These are phyloP conservation scores for Rhizophagus clarus DNA, from an alignment of 192 early-diverging fungal genomes.

Conservation along the genomic window DNA sequence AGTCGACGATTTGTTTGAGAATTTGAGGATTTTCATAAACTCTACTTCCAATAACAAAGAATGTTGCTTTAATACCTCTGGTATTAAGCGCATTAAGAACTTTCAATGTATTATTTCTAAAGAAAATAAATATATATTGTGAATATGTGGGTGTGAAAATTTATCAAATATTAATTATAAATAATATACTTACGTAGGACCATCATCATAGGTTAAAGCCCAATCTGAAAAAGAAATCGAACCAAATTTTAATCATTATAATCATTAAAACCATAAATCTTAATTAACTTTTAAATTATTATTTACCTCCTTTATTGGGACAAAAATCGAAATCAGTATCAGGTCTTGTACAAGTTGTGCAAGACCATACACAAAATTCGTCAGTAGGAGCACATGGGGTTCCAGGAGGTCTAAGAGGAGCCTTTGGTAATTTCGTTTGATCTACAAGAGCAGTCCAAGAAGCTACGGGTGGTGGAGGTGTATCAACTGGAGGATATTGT, in stretches of 20 bases:
- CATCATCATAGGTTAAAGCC: conserved; percentile 57
- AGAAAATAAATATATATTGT: not conserved
- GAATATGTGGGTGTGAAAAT: too few species aligned
- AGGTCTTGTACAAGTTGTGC: not conserved
- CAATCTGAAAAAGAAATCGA: conserved; percentile 41
- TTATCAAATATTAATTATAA: too few species aligned
- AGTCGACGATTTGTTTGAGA: conserved; percentile 34
- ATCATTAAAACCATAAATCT: too few species aligned
- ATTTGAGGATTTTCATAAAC: conserved; percentile 43
- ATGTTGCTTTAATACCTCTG: conserved; percentile 43
- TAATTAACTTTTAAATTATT: not conserved
- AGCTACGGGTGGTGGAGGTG: not conserved
- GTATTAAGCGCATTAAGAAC: conserved; percentile 48
- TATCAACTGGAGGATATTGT: not conserved
- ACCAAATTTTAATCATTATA: not conserved
- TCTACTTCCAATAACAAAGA: conserved; percentile 51
- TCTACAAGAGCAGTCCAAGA: conserved; percentile 13
- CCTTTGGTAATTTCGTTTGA: not conserved
- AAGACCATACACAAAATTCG: not conserved
- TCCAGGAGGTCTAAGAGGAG: not conserved
- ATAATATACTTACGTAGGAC: conserved; percentile 40
- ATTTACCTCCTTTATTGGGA: conserved; percentile 13
- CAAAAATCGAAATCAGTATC: not conserved
- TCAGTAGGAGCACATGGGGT: not conserved
- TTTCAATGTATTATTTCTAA: conserved; percentile 17